Evolutionary conservation across 2,329 filamentous ascomycete genomes (phyloP).

Genomic region (Colletotrichum simmondsii): DNA sequence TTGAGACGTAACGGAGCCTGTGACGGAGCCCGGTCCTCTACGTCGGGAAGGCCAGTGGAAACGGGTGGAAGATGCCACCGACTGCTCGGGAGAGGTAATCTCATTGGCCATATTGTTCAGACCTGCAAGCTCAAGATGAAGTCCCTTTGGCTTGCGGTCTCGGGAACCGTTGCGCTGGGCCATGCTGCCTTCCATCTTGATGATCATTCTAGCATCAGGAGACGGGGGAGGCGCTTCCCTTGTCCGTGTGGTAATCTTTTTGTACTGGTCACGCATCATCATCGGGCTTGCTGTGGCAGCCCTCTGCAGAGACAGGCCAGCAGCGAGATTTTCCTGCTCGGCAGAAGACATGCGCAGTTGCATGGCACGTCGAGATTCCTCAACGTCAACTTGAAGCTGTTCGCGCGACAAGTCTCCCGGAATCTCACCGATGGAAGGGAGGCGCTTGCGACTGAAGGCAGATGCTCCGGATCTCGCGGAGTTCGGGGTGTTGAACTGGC

Average conservation of each 20-base stretch:
- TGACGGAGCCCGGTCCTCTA: conserved; percentile 64
- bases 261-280: conserved; percentile 62
- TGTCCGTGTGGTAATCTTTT: conserved; percentile 40
- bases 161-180: conserved; percentile 76
- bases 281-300: conserved; percentile 76
- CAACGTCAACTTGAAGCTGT: conserved; percentile 23
- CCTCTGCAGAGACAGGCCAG: conserved; percentile 64
- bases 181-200: conserved; percentile 70
- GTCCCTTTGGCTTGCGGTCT: conserved; percentile 80
- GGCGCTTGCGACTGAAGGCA: conserved; percentile 70
- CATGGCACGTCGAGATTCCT: conserved; percentile 34
- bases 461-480: conserved; percentile 71
- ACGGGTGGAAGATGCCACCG: conserved; percentile 61
- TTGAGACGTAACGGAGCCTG: conserved; percentile 67
- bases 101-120: conserved; percentile 58
- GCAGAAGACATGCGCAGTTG: conserved; percentile 50
- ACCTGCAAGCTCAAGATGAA: conserved; percentile 67
- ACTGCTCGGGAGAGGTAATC: conserved; percentile 67
- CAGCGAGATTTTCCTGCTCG: conserved; percentile 54
- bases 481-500: conserved; percentile 75
- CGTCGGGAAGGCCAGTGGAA: conserved; percentile 67
- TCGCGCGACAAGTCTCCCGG: conserved; percentile 52
- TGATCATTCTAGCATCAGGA: conserved; percentile 66
- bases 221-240: conserved; percentile 72
- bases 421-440: conserved; percentile 82